Percentiles rank a stretch among this genome's conserved stretches.
These are phyloP conservation scores for Cladophialophora immunda DNA, from an alignment of 2,329 filamentous ascomycete species.

Conservation along the genomic window DNA sequence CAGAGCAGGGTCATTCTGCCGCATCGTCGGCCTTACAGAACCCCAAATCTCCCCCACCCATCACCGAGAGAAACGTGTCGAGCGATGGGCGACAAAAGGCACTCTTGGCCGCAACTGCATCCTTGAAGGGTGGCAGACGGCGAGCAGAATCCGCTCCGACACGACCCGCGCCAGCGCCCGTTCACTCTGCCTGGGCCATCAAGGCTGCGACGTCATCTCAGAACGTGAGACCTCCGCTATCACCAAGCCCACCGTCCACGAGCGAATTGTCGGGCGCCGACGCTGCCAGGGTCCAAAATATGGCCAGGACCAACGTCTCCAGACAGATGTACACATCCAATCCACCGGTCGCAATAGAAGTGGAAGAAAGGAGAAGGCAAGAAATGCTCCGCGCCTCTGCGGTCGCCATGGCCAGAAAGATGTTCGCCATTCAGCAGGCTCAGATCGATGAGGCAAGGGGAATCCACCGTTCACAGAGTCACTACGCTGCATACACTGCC, in stretches of 20 bases:
- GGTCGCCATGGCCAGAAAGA: conserved; percentile 86
- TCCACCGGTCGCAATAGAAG: conserved; percentile 75
- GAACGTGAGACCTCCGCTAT: conserved; percentile 48
- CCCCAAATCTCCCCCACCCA: conserved; percentile 57
- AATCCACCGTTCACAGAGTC: conserved; percentile 46
- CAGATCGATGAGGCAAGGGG: conserved; percentile 60
- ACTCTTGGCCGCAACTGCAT: conserved; percentile 77
- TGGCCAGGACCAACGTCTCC: conserved; percentile 72
- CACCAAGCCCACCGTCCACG: conserved; percentile 56
- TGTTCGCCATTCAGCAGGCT: conserved; percentile 77
- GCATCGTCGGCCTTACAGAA: conserved; percentile 71
- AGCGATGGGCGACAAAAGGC: conserved; percentile 69
- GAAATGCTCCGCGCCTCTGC: conserved; percentile 82
- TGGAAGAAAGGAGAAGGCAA: conserved; percentile 75
- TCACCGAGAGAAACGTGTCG: conserved; percentile 57
- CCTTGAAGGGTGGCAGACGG: conserved; percentile 69
- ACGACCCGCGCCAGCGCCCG: conserved; percentile 45
- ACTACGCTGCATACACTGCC: conserved; percentile 47
- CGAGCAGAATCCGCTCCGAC: conserved; percentile 71
- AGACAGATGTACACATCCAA: conserved; percentile 80
- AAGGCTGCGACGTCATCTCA: conserved; percentile 77
- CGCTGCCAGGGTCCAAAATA: conserved; percentile 69
- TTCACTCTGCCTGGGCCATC: conserved; percentile 69
- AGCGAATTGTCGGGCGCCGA: conserved; percentile 51
- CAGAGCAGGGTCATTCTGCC: conserved; percentile 69